These are phyloP conservation scores for Barbatosphaeria neglecta DNA, from an alignment of 495 filamentous ascomycete species.

Conservation along the genomic window DNA sequence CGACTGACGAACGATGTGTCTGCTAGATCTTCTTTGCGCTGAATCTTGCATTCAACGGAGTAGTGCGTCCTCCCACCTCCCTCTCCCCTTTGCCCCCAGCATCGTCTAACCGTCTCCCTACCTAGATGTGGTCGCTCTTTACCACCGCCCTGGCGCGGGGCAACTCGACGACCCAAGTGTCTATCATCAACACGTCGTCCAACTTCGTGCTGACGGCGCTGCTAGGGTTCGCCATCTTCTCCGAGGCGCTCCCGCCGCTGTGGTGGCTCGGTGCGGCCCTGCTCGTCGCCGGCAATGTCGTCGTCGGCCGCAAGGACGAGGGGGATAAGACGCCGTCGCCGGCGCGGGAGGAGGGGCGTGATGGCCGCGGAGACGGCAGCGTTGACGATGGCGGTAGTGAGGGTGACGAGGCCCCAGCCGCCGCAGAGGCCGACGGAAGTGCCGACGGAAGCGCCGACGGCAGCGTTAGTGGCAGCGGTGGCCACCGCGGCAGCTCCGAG, in stretches of 20 bases:
- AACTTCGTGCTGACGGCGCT: conserved; percentile 90
- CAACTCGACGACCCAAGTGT: conserved; percentile 78
- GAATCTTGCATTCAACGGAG: conserved; percentile 78
- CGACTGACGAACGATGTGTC: background rate
- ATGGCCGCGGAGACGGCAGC: background rate
- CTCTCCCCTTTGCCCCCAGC: background rate
- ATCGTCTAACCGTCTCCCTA: background rate
- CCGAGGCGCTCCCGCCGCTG: conserved; percentile 38
- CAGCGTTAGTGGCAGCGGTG: background rate
- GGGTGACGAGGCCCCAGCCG: background rate
- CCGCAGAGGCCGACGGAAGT: background rate
- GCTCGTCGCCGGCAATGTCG: conserved; percentile 80
- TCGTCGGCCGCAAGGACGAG: conserved; percentile 75
- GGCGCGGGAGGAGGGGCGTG: no score
- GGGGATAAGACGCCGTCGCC: no score
- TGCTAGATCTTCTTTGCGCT: conserved; percentile 64
- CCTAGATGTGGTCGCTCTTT: conserved; percentile 81
- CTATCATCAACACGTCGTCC: conserved; percentile 81
- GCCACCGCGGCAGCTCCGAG: background rate
- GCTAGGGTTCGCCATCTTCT: conserved; percentile 44
- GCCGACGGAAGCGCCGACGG: background rate
- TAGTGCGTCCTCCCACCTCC: conserved; percentile 32
- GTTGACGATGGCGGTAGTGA: background rate
- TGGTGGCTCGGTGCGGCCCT: conserved; percentile 85
- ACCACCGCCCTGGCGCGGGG: conserved; percentile 72